These are phyloP conservation scores for Cordia subcordata DNA, from an alignment of 257 asterid species.

Conservation along the genomic window DNA sequence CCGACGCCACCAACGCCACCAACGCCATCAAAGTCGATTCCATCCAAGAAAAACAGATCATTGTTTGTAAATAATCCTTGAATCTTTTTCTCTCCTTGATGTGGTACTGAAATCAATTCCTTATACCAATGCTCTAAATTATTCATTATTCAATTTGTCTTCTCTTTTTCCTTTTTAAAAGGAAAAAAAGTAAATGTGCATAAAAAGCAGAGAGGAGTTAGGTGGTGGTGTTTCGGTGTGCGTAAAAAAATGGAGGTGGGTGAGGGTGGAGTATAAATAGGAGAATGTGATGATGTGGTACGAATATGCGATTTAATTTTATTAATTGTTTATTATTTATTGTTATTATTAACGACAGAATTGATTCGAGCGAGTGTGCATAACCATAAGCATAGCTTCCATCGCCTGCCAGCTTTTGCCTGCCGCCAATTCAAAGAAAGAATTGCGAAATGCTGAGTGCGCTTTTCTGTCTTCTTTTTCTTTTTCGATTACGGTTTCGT, in stretches of 20 bases:
- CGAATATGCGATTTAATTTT: too few species aligned
- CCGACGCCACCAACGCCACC: slow-evolving; percentile 18
- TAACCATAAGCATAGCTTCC: too few species aligned
- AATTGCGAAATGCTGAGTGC: too few species aligned
- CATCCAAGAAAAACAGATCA: slow-evolving; percentile 10
- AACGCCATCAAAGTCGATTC: background rate
- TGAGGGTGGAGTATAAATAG: background rate
- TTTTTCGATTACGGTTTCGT: too few species aligned
- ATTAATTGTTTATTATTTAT: too few species aligned
- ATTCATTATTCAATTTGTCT: slow-evolving; percentile 15
- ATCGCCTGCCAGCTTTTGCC: too few species aligned
- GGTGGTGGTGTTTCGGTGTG: background rate
- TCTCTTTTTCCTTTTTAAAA: background rate
- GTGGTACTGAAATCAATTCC: slow-evolving; percentile 4
- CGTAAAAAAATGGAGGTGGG: background rate
- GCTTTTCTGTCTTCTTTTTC: too few species aligned
- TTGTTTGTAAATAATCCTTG: slow-evolving; percentile 3
- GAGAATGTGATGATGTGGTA: background rate
- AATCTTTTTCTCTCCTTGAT: background rate
- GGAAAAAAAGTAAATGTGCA: background rate
- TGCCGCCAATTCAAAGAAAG: too few species aligned
- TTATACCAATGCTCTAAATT: slow-evolving; percentile 20
- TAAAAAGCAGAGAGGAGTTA: background rate
- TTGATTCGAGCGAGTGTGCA: too few species aligned
- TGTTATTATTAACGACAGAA: too few species aligned